Evolutionary conservation across 129 eudicot genomes (phyloP).

Genomic region (Cynara cardunculus): DNA sequence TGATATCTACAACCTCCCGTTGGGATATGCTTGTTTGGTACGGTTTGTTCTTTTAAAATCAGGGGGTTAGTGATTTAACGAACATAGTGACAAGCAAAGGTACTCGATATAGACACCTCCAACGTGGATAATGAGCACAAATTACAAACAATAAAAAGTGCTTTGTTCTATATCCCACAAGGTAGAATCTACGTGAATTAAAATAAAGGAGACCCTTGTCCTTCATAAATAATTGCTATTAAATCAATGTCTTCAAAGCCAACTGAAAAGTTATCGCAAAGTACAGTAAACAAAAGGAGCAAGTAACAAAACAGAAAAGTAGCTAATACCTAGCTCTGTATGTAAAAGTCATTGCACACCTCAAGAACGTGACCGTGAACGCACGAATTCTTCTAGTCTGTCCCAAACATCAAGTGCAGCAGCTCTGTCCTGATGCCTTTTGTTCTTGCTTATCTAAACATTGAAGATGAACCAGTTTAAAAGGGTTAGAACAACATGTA

Average conservation of each 20-base stretch:
- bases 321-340: neutral
- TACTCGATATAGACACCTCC: neutral
- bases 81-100: neutral
- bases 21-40: neutral
- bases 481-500: constrained; percentile 4
- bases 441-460: constrained; percentile 90
- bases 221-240: neutral
- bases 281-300: too few relatives aligned
- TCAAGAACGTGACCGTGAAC: constrained; percentile 86
- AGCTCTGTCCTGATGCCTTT: constrained; percentile 98
- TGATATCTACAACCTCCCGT: neutral
- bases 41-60: neutral
- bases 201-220: neutral
- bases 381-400: constrained; percentile 84
- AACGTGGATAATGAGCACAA: neutral
- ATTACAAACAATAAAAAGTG: neutral
- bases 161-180: neutral
- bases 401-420: constrained; percentile 99
- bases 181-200: neutral
- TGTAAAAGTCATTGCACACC: constrained; percentile 12
- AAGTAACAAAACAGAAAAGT: neutral
- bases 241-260: neutral
- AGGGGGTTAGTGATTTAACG: neutral
- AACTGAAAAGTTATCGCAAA: neutral
- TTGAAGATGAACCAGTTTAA: neutral